Percentiles rank a stretch among this genome's conserved stretches.
Evolutionary conservation across 805 yeast genomes (phyloP).

Genomic region (Ogataea ganodermae): DNA sequence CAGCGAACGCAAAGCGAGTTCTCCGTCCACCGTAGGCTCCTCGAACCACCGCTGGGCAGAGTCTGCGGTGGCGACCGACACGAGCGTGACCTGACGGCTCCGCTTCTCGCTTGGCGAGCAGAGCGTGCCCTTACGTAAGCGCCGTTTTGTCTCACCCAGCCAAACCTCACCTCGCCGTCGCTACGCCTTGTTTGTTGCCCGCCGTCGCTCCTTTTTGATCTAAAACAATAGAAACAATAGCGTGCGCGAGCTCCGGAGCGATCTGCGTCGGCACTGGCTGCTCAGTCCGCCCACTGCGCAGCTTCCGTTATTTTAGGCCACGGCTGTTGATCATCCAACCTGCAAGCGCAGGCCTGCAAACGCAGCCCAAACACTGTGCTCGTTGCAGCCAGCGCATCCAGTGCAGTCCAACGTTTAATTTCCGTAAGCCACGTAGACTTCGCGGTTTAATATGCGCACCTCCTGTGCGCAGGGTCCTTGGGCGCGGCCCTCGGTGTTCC

Average conservation of each 20-base stretch:
- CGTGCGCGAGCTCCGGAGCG: slow-evolving; percentile 1
- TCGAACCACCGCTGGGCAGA: too few relatives aligned
- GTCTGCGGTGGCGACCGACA: too few relatives aligned
- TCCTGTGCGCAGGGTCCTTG: background rate
- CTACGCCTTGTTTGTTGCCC: background rate
- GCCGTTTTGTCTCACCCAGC: background rate
- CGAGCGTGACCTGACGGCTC: too few relatives aligned
- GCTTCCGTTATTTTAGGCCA: background rate
- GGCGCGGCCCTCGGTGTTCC: background rate
- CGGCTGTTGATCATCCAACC: background rate
- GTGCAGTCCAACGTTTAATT: background rate
- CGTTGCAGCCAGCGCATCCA: background rate
- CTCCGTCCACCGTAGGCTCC: too few relatives aligned
- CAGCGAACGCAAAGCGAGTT: too few relatives aligned
- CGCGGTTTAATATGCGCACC: background rate
- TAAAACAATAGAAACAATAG: slow-evolving; percentile 3
- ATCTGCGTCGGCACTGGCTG: background rate
- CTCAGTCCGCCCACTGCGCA: background rate
- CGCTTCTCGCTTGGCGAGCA: too few relatives aligned
- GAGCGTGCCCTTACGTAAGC: too few relatives aligned
- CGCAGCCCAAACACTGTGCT: background rate
- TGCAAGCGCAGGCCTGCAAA: background rate
- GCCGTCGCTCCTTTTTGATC: background rate
- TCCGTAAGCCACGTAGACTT: background rate
- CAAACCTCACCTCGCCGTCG: too few relatives aligned